phyloP scores from a whole-genome alignment of 352 stramenopile species.

The Phytophthora niederhauseri region DNA sequence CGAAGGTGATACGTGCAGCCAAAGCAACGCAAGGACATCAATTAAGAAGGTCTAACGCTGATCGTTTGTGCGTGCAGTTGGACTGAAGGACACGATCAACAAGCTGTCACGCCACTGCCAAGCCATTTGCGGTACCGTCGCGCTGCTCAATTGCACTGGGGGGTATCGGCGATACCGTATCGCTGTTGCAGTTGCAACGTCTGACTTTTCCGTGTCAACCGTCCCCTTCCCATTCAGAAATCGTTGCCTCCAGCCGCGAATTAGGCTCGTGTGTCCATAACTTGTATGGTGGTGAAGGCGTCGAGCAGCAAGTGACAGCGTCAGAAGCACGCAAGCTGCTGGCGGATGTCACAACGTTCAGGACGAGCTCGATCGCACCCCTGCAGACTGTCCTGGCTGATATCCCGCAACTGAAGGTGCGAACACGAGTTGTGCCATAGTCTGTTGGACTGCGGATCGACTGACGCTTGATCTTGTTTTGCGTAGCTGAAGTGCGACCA shows the following conservation, averaged over 20 bases:
- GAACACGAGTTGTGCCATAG: not conserved
- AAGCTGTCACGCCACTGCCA: conserved; percentile 60
- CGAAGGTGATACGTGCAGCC: conserved; percentile 33
- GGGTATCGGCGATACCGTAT: not conserved
- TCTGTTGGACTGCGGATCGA: conserved; percentile 8
- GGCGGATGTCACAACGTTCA: conserved; percentile 53
- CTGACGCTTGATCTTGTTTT: conserved; percentile 5
- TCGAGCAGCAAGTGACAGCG: conserved; percentile 21
- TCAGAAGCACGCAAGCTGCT: conserved; percentile 32
- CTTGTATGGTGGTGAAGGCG: conserved; percentile 27
- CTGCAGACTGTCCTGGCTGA: conserved; percentile 61
- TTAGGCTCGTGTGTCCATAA: conserved; percentile 24
- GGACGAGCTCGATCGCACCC: conserved; percentile 55
- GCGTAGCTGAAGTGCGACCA: conserved; percentile 66
- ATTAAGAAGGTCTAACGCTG: not conserved
- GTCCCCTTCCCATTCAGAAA: conserved; percentile 23
- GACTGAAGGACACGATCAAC: conserved; percentile 46
- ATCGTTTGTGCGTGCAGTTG: conserved; percentile 27
- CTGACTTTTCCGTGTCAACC: conserved; percentile 1
- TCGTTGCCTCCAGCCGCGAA: conserved; percentile 37
- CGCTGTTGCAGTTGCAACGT: not conserved
- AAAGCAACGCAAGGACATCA: not conserved
- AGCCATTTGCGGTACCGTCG: conserved; percentile 51
- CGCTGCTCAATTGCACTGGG: not conserved
- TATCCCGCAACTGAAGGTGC: conserved; percentile 66